These are phyloP conservation scores for Rhodomyrtus psidioides DNA, from an alignment of 441 rosid genomes.

Conservation along the genomic window DNA sequence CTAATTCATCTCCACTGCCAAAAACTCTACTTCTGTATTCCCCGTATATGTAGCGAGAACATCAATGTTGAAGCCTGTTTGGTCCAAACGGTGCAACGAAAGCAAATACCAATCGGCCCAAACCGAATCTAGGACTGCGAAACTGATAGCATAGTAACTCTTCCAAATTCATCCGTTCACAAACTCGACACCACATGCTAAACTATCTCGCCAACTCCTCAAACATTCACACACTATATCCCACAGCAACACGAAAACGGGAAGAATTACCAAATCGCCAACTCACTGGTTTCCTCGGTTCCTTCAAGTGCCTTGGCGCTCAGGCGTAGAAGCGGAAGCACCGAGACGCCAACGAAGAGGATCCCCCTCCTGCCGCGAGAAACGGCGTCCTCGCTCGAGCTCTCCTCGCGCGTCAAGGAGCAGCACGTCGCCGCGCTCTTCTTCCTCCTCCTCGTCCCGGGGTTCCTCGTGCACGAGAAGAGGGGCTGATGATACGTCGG, in stretches of 20 bases:
- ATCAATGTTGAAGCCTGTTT: not conserved
- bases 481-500: slow-evolving; percentile 23
- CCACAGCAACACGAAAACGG: not conserved
- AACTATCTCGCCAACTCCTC: not conserved
- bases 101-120: not conserved
- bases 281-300: slow-evolving; percentile 25
- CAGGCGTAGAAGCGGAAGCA: slow-evolving; percentile 63
- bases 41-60: not conserved
- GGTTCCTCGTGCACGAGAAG: slow-evolving; percentile 21
- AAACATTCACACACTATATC: not conserved
- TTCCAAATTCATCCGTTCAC: not conserved
- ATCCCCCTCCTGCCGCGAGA: slow-evolving; percentile 43
- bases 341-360: slow-evolving; percentile 65
- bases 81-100: not conserved
- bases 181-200: not conserved
- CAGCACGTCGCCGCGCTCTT: not conserved
- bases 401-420: slow-evolving; percentile 42
- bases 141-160: not conserved
- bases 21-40: not conserved
- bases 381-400: slow-evolving; percentile 21
- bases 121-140: not conserved
- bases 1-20: not conserved
- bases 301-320: slow-evolving; percentile 46
- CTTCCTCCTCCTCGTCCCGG: slow-evolving; percentile 14
- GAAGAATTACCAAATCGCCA: not conserved